phyloP scores from a whole-genome alignment of 371 early-diverging fungal genomes.

The Chytridium lagenaria region DNA sequence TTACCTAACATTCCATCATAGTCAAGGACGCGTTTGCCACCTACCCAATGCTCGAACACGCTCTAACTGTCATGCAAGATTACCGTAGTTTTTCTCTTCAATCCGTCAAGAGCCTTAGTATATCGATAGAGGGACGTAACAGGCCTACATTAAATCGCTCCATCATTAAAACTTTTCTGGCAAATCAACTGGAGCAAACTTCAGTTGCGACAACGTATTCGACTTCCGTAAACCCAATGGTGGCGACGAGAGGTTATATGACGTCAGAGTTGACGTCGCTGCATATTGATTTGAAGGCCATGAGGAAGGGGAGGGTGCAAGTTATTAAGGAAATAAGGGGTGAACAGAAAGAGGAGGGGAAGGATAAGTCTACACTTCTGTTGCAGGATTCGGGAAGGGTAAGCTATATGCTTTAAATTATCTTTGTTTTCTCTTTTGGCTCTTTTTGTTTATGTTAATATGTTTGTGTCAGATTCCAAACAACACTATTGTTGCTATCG shows the following conservation, averaged over 20 bases:
- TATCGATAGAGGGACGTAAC: slow-evolving; percentile 74
- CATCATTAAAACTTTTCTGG: slow-evolving; percentile 64
- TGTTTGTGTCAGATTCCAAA: slow-evolving; percentile 67
- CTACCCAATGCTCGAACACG: slow-evolving; percentile 77
- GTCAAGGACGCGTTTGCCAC: slow-evolving; percentile 78
- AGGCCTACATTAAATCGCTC: slow-evolving; percentile 45
- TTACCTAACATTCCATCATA: slow-evolving; percentile 25
- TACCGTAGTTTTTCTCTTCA: slow-evolving; percentile 59
- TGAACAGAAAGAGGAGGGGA: slow-evolving; percentile 52
- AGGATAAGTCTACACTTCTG: slow-evolving; percentile 44
- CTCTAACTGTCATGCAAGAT: slow-evolving; percentile 62
- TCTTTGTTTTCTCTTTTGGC: not conserved
- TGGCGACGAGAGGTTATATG: slow-evolving; percentile 83
- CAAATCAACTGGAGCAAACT: slow-evolving; percentile 67
- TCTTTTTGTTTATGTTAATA: too few relatives aligned
- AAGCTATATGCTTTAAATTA: slow-evolving; percentile 18
- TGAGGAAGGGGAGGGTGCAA: slow-evolving; percentile 72
- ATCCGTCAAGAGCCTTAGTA: slow-evolving; percentile 70
- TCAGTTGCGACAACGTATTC: slow-evolving; percentile 77
- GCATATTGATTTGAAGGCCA: slow-evolving; percentile 64
- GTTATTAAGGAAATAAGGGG: slow-evolving; percentile 61
- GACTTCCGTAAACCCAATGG: slow-evolving; percentile 75
- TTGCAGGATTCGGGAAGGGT: slow-evolving; percentile 83
- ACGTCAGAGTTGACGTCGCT: slow-evolving; percentile 70
- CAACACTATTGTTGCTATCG: slow-evolving; percentile 84